Conservation (phyloP, 768 basidiomycete species). For the Mycena filopes region DNA sequence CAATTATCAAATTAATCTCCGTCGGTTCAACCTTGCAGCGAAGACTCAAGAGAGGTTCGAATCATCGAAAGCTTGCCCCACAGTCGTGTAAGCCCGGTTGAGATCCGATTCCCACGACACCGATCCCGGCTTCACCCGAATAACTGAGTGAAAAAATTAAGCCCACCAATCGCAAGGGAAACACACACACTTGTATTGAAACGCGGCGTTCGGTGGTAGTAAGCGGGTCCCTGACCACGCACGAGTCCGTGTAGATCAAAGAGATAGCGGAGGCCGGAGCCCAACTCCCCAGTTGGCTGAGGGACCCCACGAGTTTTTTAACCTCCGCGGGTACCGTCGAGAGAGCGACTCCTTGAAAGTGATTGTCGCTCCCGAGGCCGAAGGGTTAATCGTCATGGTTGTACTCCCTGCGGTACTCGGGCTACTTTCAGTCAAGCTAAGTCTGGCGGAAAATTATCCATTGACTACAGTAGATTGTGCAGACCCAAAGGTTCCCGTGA, state of each 20-base stretch:
- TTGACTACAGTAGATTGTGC: too few relatives aligned
- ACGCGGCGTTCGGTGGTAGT: constrained; percentile 22
- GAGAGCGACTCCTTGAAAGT: constrained; percentile 22
- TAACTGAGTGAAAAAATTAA: constrained; percentile 13
- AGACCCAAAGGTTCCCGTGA: constrained; percentile 8
- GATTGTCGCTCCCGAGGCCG: constrained; percentile 15
- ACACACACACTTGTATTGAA: constrained; percentile 30
- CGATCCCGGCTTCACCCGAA: constrained; percentile 17
- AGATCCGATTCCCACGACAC: constrained; percentile 32
- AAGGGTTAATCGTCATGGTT: not conserved
- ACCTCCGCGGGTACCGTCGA: constrained; percentile 18
- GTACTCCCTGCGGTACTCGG: constrained; percentile 1
- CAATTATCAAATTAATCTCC: too few relatives aligned
- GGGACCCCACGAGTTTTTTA: constrained; percentile 25
- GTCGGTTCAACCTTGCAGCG: too few relatives aligned
- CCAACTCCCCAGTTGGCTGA: constrained; percentile 25
- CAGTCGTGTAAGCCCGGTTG: constrained; percentile 25
- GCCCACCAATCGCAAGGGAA: not conserved
- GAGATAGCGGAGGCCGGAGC: constrained; percentile 20
- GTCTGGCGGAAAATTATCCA: too few relatives aligned
- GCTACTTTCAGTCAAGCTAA: not conserved
- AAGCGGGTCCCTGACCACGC: constrained; percentile 27
- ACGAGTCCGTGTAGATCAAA: constrained; percentile 10
- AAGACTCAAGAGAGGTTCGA: too few relatives aligned
- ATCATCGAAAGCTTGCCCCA: constrained; percentile 1